These are phyloP conservation scores for Trametes sp. DNA, from an alignment of 1,284 basidiomycete species.

Conservation along the genomic window DNA sequence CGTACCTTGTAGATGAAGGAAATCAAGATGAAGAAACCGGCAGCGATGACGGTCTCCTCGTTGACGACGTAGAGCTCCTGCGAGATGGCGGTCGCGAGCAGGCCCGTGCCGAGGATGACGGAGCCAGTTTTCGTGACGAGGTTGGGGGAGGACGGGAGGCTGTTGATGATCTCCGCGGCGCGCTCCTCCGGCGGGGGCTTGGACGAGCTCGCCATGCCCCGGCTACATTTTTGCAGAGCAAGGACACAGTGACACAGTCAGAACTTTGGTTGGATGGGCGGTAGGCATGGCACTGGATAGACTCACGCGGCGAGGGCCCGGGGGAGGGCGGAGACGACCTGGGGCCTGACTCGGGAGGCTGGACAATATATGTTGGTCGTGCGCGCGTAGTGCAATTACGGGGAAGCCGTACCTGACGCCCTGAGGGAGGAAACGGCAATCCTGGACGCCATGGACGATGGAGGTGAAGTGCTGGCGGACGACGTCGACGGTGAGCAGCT, in stretches of 20 bases:
- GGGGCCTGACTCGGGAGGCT: conserved; percentile 58
- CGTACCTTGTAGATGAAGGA: conserved; percentile 84
- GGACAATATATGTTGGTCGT: neutral
- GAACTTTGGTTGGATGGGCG: conserved; percentile 1
- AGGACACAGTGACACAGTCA: neutral
- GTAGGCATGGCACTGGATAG: conserved; percentile 1
- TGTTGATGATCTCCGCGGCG: conserved; percentile 91
- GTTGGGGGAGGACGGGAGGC: conserved; percentile 88
- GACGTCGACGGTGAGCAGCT: conserved; percentile 26
- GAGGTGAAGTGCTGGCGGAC: conserved; percentile 34
- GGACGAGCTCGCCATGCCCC: conserved; percentile 68
- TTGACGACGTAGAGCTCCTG: conserved; percentile 98
- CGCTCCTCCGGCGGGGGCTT: conserved; percentile 80
- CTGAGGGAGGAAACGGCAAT: conserved; percentile 71
- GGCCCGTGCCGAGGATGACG: conserved; percentile 90
- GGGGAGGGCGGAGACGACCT: conserved; percentile 60
- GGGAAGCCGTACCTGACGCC: conserved; percentile 58
- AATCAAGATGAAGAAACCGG: conserved; percentile 89
- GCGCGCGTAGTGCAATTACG: neutral
- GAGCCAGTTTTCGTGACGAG: conserved; percentile 95
- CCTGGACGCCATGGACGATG: conserved; percentile 66
- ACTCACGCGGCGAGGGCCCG: conserved; percentile 66
- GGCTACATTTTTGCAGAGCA: conserved; percentile 49
- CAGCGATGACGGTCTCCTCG: conserved; percentile 88
- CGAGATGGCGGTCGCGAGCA: conserved; percentile 93